Base-by-base conservation (phyloP, 805 yeast species). In the Sugiyamaella floridensis region DNA sequence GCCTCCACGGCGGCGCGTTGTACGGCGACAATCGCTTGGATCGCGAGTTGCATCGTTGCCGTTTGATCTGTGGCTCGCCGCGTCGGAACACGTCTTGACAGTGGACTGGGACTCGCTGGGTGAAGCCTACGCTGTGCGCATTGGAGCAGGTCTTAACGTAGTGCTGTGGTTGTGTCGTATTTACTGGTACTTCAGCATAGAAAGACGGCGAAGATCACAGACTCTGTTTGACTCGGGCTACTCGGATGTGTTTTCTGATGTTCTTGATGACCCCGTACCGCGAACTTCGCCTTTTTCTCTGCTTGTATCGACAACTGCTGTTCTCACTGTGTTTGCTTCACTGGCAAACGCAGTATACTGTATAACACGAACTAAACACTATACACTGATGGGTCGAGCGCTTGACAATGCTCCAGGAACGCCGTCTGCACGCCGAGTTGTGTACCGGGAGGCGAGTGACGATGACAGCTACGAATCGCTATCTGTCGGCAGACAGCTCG, bases 31-130 rank as follows among this genome's bases (percentile, higher is more conserved):
- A 42, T 26, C 58, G 7, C 34, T 58, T 10, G 10, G 28, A 44
- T 41, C 52, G 6, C 37, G 47, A 28, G 12, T 58, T 8, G 4
- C 26, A 26, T 29, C 58, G 5, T 42, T 40, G 12, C 70, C 70
- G 1, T 58, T 58, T 47, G 69, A 66, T 47, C 48, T 58, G 22
- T 56, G 54, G 45, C 56, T 67, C 5, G 49, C 58, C 14, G 15
- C 58, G 32, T 64, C 63, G 46, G 70, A 67, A 49, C 29, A 16
- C 2, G n/a, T 63, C 14, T 58, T 55, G 32, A 47, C 62, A 16
- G 49, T 64, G 1, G 67, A 67, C 50, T 66, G 69, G 69, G 68
- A 66, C 48, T 47, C 57, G 2, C 45, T 54, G 8, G 53, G 61
- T 4, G 47, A 53, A 22, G 46, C 58, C 3, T 44, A 52, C n/a